Evolutionary conservation across 2,329 filamentous ascomycete species (phyloP).

Genomic region (Pseudogymnoascus sp.): DNA sequence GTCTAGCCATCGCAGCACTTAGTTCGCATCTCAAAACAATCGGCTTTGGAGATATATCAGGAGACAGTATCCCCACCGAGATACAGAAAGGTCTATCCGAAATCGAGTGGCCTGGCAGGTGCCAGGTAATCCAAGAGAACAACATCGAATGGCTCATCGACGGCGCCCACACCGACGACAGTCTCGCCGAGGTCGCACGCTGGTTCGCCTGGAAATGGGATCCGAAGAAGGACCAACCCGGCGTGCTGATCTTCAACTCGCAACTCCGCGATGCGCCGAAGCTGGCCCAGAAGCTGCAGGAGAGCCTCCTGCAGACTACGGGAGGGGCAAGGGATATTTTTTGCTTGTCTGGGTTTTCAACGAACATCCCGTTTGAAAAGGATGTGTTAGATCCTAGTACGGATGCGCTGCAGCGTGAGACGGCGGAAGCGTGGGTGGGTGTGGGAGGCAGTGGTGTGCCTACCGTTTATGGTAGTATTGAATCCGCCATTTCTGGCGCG

Average conservation of each 20-base stretch:
- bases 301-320: constrained; percentile 26
- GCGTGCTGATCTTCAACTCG: background rate
- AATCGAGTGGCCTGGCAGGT: constrained; percentile 71
- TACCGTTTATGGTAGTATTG: constrained; percentile 33
- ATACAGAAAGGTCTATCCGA: constrained; percentile 64
- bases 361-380: constrained; percentile 36
- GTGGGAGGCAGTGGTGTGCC: constrained; percentile 32
- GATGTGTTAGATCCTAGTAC: constrained; percentile 15
- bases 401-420: constrained; percentile 8
- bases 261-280: constrained; percentile 25
- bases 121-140: constrained; percentile 48
- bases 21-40: constrained; percentile 41
- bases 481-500: constrained; percentile 45
- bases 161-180: constrained; percentile 49
- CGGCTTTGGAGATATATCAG: background rate
- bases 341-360: constrained; percentile 43
- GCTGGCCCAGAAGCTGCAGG: constrained; percentile 33
- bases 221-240: background rate
- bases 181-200: constrained; percentile 65
- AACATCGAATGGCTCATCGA: constrained; percentile 19
- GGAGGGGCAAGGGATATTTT: constrained; percentile 31
- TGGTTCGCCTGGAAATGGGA: constrained; percentile 59
- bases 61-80: constrained; percentile 46
- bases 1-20: constrained; percentile 42
- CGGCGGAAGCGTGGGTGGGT: background rate